phyloP scores from a whole-genome alignment of 257 asterid species.

The Primulina eburnea region DNA sequence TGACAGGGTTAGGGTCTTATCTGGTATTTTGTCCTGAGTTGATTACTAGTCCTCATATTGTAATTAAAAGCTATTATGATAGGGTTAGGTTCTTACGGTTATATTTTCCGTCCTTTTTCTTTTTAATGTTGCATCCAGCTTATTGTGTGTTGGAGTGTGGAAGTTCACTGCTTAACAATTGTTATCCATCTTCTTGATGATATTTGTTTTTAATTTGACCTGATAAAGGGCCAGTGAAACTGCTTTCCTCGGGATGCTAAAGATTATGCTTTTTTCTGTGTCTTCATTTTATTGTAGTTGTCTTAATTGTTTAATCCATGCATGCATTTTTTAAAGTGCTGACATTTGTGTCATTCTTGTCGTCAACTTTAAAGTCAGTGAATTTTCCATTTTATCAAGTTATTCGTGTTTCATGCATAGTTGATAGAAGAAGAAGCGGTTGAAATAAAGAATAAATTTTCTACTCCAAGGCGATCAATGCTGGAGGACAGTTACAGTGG shows the following conservation, averaged over 20 bases:
- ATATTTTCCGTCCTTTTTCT: conserved; percentile 1
- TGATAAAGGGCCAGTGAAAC: conserved; percentile 13
- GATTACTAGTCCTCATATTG: too few relatives aligned
- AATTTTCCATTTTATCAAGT: neutral
- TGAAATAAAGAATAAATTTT: conserved; percentile 82
- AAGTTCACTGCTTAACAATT: conserved; percentile 1
- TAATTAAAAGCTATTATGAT: too few relatives aligned
- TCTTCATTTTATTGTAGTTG: too few relatives aligned
- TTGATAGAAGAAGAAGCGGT: conserved; percentile 81
- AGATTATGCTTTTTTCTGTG: neutral
- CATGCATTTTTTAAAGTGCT: neutral
- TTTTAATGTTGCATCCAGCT: conserved; percentile 2
- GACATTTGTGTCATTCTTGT: neutral
- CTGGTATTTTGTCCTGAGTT: too few relatives aligned
- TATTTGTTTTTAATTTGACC: neutral
- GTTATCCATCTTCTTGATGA: conserved; percentile 9
- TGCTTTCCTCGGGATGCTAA: conserved; percentile 11
- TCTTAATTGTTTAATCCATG: neutral
- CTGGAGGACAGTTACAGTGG: conserved; percentile 84
- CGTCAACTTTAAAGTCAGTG: neutral
- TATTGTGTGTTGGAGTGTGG: conserved; percentile 11
- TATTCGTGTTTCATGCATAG: conserved; percentile 30
- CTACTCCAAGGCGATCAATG: conserved; percentile 81
- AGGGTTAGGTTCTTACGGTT: neutral
- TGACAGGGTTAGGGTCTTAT: too few relatives aligned